Evolutionary conservation across 257 asterid genomes (phyloP), one percentile per base, ranked within the genome.

Genomic region (Sherardia arvensis): DNA sequence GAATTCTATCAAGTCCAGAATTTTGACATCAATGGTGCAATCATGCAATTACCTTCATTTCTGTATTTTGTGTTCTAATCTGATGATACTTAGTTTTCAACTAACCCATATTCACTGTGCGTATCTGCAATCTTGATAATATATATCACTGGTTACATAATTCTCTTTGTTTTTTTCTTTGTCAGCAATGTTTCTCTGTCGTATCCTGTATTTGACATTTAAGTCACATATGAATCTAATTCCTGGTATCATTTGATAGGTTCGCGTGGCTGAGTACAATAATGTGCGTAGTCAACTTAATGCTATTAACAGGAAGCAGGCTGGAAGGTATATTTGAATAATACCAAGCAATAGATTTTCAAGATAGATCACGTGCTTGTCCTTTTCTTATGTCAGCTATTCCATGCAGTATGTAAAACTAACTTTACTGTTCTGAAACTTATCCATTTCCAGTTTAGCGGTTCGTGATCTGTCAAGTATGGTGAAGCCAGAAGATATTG

Each of bases 391-490:
- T 28, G 26, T 62, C 65, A 43, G 20, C 32, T 23, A 29, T 32
- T 33, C 5, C 7, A 51, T 12, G 38, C 45, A 20, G 5, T 28
- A 29, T 32, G 21, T 4, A 5, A 3, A 17, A 38, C 30, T 25
- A n/a, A 27, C 25, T 49, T 3, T 14, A 12, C 62, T 75, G 55
- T 36, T 66, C 17, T 23, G 27, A 54, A 59, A 45, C 27, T 68
- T 63, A 64, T 45, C 30, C 57, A 47, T 23, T 62, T 78, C 65
- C 95, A 91, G 98, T 72, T 80, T 91, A 75, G 91, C 96, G 70
- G 96, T 86, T 66, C 95, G 95, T 64, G 96, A 91, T 80, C 88
- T 91, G 70, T 86, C 96, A 63, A 83, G 71, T 83, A 62, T 88
- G 87, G 94, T 91, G 54, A 91, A 88, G 76, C 94, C 92, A 62